Evolutionary conservation across 257 asterid species (phyloP).

Genomic region (Echites panduratus): DNA sequence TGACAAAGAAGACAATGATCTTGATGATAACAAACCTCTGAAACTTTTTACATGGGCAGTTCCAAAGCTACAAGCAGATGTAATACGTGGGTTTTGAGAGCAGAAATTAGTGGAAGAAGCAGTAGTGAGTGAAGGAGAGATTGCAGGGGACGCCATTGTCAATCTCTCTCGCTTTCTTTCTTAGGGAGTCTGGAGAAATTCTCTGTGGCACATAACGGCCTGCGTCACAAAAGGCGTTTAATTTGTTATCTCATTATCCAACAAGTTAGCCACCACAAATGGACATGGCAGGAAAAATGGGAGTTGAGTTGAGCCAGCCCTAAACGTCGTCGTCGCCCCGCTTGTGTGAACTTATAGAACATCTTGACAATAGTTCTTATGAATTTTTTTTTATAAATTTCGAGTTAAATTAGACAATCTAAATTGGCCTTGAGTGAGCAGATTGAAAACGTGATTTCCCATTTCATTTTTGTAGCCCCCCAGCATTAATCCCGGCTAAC

Average conservation of each 20-base stretch:
- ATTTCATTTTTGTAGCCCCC: too few species aligned
- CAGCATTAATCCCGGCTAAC: too few species aligned
- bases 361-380: too few species aligned
- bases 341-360: too few species aligned
- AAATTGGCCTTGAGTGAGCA: too few species aligned
- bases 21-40: neutral
- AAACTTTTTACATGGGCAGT: conserved; percentile 8
- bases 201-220: conserved; percentile 17
- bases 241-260: conserved; percentile 2
- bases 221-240: neutral
- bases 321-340: too few species aligned
- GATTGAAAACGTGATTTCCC: too few species aligned
- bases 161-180: neutral
- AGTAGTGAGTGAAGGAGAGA: conserved; percentile 14
- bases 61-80: conserved; percentile 10
- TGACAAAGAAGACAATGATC: conserved; percentile 8
- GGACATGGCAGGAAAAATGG: neutral
- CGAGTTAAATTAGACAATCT: too few species aligned
- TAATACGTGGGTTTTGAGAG: conserved; percentile 8
- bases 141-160: conserved; percentile 30
- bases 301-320: too few species aligned
- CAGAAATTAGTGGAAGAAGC: conserved; percentile 15
- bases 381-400: too few species aligned
- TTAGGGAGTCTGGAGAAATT: neutral
- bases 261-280: conserved; percentile 4